Evolutionary conservation across 371 early-diverging fungal genomes (phyloP).

Genomic region (Mucor indicus): DNA sequence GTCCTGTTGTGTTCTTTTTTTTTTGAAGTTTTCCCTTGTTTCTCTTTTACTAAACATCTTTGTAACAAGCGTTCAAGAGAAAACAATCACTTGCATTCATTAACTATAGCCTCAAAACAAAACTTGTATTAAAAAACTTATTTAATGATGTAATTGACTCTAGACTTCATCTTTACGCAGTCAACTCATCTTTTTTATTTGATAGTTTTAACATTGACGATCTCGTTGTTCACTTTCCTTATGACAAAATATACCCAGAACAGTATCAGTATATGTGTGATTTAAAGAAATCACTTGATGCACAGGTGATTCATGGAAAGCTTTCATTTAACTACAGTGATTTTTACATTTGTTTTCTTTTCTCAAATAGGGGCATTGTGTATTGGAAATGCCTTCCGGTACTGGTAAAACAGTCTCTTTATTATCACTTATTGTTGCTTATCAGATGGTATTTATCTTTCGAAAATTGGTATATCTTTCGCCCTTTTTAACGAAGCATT

Average conservation of each 20-base stretch:
- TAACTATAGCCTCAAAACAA: no score
- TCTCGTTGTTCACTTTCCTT: slow-evolving; percentile 97
- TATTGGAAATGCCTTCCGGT: slow-evolving; percentile 99
- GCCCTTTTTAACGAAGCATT: neutral
- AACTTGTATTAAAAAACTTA: no score
- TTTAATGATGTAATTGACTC: no score
- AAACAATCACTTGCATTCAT: no score
- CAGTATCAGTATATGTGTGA: slow-evolving; percentile 99
- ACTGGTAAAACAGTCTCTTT: slow-evolving; percentile 99
- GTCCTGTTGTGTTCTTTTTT: no score
- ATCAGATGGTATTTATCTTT: slow-evolving; percentile 86
- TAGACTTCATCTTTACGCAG: no score
- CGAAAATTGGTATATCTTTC: neutral
- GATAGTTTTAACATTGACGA: slow-evolving; percentile 90
- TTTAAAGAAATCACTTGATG: slow-evolving; percentile 90
- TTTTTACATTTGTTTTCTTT: no score
- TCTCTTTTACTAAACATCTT: no score
- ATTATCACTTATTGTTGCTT: slow-evolving; percentile 96
- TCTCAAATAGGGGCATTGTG: slow-evolving; percentile 89
- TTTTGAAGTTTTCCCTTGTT: no score
- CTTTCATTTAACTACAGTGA: no score
- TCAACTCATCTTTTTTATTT: neutral
- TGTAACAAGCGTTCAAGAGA: no score
- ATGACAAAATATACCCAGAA: slow-evolving; percentile 99
- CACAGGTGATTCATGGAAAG: slow-evolving; percentile 56